Evolutionary conservation across 495 filamentous ascomycete species (phyloP).

Genomic region (Lasiosphaeria hispida): DNA sequence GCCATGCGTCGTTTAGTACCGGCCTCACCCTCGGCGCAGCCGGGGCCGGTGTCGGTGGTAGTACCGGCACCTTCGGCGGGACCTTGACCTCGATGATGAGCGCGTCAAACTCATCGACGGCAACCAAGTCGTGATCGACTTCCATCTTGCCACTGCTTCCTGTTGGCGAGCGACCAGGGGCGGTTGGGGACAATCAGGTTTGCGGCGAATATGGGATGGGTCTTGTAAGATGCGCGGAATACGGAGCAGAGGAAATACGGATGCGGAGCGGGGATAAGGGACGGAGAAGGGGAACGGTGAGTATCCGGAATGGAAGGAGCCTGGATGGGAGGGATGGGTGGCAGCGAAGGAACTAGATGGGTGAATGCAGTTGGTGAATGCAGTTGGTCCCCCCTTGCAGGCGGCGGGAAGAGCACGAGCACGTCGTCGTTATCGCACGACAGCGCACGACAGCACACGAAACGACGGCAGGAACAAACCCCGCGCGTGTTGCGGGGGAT

Average conservation of each 20-base stretch:
- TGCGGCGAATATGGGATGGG: not conserved
- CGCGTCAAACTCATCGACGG: slow-evolving; percentile 48
- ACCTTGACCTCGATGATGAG: slow-evolving; percentile 29
- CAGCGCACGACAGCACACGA: not conserved
- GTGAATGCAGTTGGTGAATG: not conserved
- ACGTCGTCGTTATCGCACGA: slow-evolving; percentile 3
- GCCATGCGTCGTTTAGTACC: slow-evolving; percentile 12
- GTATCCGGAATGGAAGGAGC: too few species aligned
- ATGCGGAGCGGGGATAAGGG: too few species aligned
- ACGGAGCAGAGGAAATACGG: too few species aligned
- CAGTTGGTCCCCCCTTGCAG: not conserved
- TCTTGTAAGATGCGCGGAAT: too few species aligned
- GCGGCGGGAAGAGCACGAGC: not conserved
- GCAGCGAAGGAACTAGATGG: not conserved
- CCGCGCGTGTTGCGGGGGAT: too few species aligned
- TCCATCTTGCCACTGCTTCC: slow-evolving; percentile 16
- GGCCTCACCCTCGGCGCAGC: slow-evolving; percentile 1
- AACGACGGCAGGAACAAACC: too few species aligned
- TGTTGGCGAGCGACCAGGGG: not conserved
- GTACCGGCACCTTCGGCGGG: slow-evolving; percentile 5
- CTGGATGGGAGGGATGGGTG: too few species aligned
- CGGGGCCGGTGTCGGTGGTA: not conserved
- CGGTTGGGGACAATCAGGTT: not conserved
- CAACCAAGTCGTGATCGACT: slow-evolving; percentile 33
- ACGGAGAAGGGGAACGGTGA: too few species aligned